Evolutionary conservation across 2,329 filamentous ascomycete genomes (phyloP), one percentile per base, ranked within the genome.

Genomic region (Sarocladium oryzae): DNA sequence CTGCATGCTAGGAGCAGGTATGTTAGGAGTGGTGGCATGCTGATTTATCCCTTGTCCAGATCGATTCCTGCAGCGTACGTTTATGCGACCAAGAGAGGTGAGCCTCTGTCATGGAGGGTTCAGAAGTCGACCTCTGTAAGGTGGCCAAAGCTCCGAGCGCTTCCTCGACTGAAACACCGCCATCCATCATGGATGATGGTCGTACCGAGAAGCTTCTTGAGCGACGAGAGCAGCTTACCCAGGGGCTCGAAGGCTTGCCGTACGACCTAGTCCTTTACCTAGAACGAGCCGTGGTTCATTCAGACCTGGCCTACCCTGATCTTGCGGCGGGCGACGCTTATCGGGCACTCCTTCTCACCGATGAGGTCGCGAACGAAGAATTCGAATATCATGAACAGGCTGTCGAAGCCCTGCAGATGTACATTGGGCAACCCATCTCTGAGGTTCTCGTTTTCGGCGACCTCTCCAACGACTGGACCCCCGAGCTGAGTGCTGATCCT

Each of bases 291-390:
- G 71, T 79, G 30, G 73, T 86, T 37, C 83, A 96, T 66, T 78
- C 83, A 15, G 73, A 82, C 41, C 76, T 96, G 43, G 88, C 83
- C 33, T 97, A 96, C 66, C 89, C 89, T 0, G 93, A 99, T 66
- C 79, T 99, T 35, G 90, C 90, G 4, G 85, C 86, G 10, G 89
- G 89, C 30, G 91, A 96, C 72, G 89, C 89, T 4, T 97, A 97
- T 65, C 85, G 87, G 51, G 90, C 91, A 1, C 76, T 97, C n/a
- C 79, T 96, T 3, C 73, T 99, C 43, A 79, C 87, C 15, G 92
- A 97, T 62, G 89, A 93, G 57, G 78, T 89, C 32, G 69, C 77
- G 56, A 85, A 93, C 52, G 87, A 92, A 55, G 79, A 81, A 35
- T 91, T 88, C 58, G 89, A 96, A 66, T 95, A 90, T 61, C 85